Evolutionary conservation across 2,329 filamentous ascomycete genomes (phyloP).

Genomic region (Alternaria arborescens): DNA sequence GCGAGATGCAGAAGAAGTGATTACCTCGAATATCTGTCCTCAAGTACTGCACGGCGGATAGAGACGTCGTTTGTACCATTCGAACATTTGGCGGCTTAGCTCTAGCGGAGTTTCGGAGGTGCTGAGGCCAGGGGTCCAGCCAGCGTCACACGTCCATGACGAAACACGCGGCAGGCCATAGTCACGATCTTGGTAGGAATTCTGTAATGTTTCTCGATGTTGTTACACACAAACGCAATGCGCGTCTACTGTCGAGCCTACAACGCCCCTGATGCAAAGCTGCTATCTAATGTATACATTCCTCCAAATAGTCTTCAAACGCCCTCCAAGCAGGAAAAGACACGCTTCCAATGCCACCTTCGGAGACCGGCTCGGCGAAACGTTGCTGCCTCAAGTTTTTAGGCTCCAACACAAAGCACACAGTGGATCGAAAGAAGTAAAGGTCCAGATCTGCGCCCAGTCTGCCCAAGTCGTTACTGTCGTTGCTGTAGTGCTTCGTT

Average conservation of each 20-base stretch:
- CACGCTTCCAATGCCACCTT: constrained; percentile 17
- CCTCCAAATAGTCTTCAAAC: constrained; percentile 25
- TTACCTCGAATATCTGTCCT: constrained; percentile 8
- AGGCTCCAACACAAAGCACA: constrained; percentile 1
- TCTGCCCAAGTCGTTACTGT: constrained; percentile 26
- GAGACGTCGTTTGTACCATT: constrained; percentile 4
- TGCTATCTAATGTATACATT: constrained; percentile 46
- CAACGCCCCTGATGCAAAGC: constrained; percentile 43
- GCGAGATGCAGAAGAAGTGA: neutral
- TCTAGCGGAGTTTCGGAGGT: constrained; percentile 27
- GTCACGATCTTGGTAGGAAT: neutral
- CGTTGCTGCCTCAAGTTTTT: neutral
- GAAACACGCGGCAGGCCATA: neutral
- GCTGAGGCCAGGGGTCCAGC: constrained; percentile 14
- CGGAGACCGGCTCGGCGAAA: constrained; percentile 25
- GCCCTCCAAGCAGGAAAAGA: constrained; percentile 24
- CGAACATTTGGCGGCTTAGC: constrained; percentile 18
- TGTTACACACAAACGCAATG: constrained; percentile 24
- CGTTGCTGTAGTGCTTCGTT: constrained; percentile 17
- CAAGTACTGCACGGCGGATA: neutral
- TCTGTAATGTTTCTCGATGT: constrained; percentile 14
- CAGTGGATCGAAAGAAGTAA: constrained; percentile 11
- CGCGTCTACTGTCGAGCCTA: constrained; percentile 27
- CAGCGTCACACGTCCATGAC: constrained; percentile 9
- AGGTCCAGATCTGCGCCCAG: constrained; percentile 10